Conservation (phyloP, 129 eudicot genomes). For the Ambrosia artemisiifolia region DNA sequence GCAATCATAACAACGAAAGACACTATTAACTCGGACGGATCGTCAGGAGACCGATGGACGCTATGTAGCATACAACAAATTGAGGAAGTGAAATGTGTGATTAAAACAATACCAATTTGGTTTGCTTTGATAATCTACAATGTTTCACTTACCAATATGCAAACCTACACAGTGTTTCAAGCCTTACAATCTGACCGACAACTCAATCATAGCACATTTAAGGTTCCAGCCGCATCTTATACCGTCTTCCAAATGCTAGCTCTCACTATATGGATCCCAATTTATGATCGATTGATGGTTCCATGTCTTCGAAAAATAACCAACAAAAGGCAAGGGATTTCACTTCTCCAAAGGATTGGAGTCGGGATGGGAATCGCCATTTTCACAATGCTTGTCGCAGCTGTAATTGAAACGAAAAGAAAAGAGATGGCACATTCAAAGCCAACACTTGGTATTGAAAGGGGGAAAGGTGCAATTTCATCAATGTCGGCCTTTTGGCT, state of each 20-base stretch:
- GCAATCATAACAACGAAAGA: slow-evolving; percentile 52
- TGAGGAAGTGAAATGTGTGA: slow-evolving; percentile 64
- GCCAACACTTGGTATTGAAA: slow-evolving; percentile 41
- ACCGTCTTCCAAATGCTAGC: slow-evolving; percentile 48
- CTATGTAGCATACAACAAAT: slow-evolving; percentile 67
- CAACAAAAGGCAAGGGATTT: slow-evolving; percentile 50
- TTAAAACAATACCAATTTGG: slow-evolving; percentile 63
- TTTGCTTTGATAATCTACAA: slow-evolving; percentile 41
- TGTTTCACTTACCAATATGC: slow-evolving; percentile 36
- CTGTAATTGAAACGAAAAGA: slow-evolving; percentile 41
- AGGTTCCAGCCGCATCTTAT: slow-evolving; percentile 64
- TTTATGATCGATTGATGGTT: slow-evolving; percentile 53
- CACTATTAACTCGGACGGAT: slow-evolving; percentile 47
- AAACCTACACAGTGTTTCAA: slow-evolving; percentile 52
- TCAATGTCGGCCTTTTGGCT: slow-evolving; percentile 50
- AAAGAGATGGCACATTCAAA: slow-evolving; percentile 36
- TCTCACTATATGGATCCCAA: slow-evolving; percentile 58
- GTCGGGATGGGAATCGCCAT: slow-evolving; percentile 43
- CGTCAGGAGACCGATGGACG: slow-evolving; percentile 52
- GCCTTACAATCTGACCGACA: slow-evolving; percentile 57
- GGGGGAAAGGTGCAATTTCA: slow-evolving; percentile 49
- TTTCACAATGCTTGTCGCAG: slow-evolving; percentile 44
- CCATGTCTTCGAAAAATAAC: slow-evolving; percentile 54
- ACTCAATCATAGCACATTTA: slow-evolving; percentile 28
- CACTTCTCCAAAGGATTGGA: slow-evolving; percentile 66